Evolutionary conservation across 768 basidiomycete genomes (phyloP), one percentile per base, ranked within the genome.

Genomic region (Coprinopsis marcescibilis): DNA sequence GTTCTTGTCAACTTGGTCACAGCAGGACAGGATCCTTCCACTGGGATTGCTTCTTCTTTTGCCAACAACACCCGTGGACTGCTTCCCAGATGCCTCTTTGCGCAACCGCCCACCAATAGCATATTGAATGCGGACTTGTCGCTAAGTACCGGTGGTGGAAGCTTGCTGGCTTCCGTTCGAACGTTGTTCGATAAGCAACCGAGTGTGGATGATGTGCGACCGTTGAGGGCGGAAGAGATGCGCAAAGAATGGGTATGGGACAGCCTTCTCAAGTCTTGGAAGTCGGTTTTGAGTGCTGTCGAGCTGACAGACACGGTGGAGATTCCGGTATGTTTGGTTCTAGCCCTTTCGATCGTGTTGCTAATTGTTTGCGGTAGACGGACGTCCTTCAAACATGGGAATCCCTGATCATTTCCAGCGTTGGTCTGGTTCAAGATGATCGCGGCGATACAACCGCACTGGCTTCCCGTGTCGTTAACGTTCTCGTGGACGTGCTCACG

Each of bases 221-320:
- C 71, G n/a, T 62, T 89, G 50, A 77, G 71, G 5, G 62, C 66
- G 30, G 75, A 79, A 11, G 84, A 89, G 55, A 57, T 88, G 32
- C 61, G 70, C 14, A 64, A 62, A 45, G 67, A 70, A 4, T 79
- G 75, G 66, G 68, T 80, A 11, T 77, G 81, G 52, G 60, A 73
- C 1, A 71, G 70, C 6, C 51, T 85, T 39, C 59, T 82, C 26
- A 65, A 67, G 4, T 59, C 78, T 3, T 86, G 83, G 83, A 75
- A 57, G 59, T 63, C 68, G 52, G 63, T 74, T 19, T 42, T 75
- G 50, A 59, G 63, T 21, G 61, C 60, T 46, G 56, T 85, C 36
- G 68, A 74, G 49, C 63, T 79, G 52, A 59, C 60, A 43, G 74
- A 75, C 38, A 65, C 72, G 10, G 63, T 58, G 23, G 63, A 62